Percentiles rank a stretch among this genome's conserved stretches.
phyloP scores from a whole-genome alignment of 2,329 filamentous ascomycete genomes.

The Lasiodiplodia gonubiensis region DNA sequence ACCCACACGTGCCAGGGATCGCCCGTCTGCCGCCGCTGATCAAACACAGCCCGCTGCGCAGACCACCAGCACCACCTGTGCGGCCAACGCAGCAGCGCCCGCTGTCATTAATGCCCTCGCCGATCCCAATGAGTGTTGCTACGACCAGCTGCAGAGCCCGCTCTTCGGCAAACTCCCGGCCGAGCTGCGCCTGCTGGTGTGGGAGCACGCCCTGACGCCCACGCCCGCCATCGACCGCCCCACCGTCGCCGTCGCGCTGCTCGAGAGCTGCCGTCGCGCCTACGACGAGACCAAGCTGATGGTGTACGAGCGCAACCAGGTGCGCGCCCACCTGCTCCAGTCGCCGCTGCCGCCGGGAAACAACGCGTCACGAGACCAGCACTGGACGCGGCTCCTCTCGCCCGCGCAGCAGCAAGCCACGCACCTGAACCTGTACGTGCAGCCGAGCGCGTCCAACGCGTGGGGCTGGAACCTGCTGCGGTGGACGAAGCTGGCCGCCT shows the following conservation, averaged over 20 bases:
- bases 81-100: not conserved
- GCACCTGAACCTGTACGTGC: conserved; percentile 19
- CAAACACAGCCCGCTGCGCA: not conserved
- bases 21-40: conserved; percentile 8
- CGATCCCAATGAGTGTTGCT: conserved; percentile 7
- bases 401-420: not conserved
- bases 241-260: conserved; percentile 1
- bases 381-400: conserved; percentile 9
- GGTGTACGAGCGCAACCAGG: conserved; percentile 10
- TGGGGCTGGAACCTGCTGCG: conserved; percentile 16
- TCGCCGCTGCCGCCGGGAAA: conserved; percentile 2
- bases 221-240: not conserved
- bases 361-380: too few relatives aligned
- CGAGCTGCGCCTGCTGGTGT: conserved; percentile 12
- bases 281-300: conserved; percentile 16
- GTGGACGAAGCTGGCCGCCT: conserved; percentile 13
- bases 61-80: not conserved
- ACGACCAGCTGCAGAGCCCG: conserved; percentile 16
- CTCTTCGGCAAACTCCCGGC: conserved; percentile 11
- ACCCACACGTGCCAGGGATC: conserved; percentile 11
- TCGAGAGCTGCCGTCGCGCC: conserved; percentile 11
- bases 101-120: not conserved
- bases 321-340: conserved; percentile 12
- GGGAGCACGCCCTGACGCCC: conserved; percentile 15
- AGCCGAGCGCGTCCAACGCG: not conserved